Evolutionary conservation across 495 filamentous ascomycete species (phyloP), one percentile per base, ranked within the genome.

Genomic region (Lasiosphaeria miniovina): DNA sequence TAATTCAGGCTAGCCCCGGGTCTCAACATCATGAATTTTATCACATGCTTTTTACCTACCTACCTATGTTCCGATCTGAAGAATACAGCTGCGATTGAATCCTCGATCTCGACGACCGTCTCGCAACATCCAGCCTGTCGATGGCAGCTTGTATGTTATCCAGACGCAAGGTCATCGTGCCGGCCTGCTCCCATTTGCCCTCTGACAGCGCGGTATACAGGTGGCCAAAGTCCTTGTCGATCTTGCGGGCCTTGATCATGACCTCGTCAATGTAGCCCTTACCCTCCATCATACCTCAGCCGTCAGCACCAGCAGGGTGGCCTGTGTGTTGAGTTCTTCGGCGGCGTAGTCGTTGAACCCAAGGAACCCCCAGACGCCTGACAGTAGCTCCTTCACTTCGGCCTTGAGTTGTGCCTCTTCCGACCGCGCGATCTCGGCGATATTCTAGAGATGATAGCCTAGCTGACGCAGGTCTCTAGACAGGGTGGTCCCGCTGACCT

Each of bases 21-120:
- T 24, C 24, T 24, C 24, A 24, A 24, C 24, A 2, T 24, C 24
- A 24, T 24, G 2, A 2, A 24, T 24, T 24, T 24, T 24, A 24
- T 24, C 24, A 24, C 24, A 2, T 24, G 24, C 24, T 24, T 24
- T 24, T 24, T 0, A 24, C 24, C 24, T 24, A 24, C 24, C 24
- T 24, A 24, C 24, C n/a, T n/a, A n/a, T n/a, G n/a, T n/a, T n/a
- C n/a, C n/a, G n/a, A n/a, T n/a, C n/a, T n/a, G n/a, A n/a, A n/a
- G n/a, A 40, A 52, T 52, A 52, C 49, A 8, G 17, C 31, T 31
- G 17, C 17, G n/a, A 14, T 31, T 52, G 49, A 7, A 35, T 4
- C 49, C 49, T 52, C 32, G 49, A 32, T 31, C n/a, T 52, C 12
- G 49, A 52, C 32, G 49, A 52, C 32, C 32, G 11, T n/a, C 49